Percentiles rank a stretch among this genome's conserved stretches.
Evolutionary conservation across 2,329 filamentous ascomycete species (phyloP).

Genomic region (Diaporthe citriasiana): DNA sequence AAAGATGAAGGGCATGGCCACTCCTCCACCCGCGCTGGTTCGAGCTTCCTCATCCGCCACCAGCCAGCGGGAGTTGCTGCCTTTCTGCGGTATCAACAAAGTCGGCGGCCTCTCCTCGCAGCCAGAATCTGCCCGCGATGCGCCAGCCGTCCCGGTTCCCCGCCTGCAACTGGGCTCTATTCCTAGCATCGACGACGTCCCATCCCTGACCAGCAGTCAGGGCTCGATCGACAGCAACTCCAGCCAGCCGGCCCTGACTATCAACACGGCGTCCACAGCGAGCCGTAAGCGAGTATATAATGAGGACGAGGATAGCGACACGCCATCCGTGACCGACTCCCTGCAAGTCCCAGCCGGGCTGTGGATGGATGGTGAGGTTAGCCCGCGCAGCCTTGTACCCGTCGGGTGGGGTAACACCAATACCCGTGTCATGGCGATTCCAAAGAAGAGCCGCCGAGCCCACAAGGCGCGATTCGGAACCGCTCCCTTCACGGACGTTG

Average conservation of each 20-base stretch:
- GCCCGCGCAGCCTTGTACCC: slow-evolving; percentile 56
- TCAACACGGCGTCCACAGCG: slow-evolving; percentile 41
- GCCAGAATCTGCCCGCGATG: slow-evolving; percentile 45
- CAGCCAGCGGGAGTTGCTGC: slow-evolving; percentile 74
- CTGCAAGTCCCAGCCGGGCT: slow-evolving; percentile 43
- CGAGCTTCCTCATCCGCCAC: slow-evolving; percentile 47
- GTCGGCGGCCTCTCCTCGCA: slow-evolving; percentile 78
- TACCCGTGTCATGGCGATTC: slow-evolving; percentile 64
- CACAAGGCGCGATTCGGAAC: slow-evolving; percentile 37
- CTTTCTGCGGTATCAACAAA: slow-evolving; percentile 86
- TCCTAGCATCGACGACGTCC: slow-evolving; percentile 57
- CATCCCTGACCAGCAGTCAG: slow-evolving; percentile 68
- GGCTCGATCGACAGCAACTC: slow-evolving; percentile 61
- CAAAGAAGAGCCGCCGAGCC: slow-evolving; percentile 48
- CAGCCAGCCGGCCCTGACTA: slow-evolving; percentile 39
- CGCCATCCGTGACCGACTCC: slow-evolving; percentile 37
- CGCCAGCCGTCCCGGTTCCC: slow-evolving; percentile 35
- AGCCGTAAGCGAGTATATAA: slow-evolving; percentile 64
- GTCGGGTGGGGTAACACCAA: slow-evolving; percentile 56
- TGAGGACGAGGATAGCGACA: slow-evolving; percentile 57
- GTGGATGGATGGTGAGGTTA: slow-evolving; percentile 57
- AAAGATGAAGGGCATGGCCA: slow-evolving; percentile 43
- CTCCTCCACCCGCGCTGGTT: slow-evolving; percentile 41
- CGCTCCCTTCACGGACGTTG: slow-evolving; percentile 46
- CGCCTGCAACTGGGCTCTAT: slow-evolving; percentile 47